A percentile compares a stretch with the other conserved stretches of the same genome.
Conservation (phyloP, 139 green algal genomes). For the Yamagishiella unicocca region DNA sequence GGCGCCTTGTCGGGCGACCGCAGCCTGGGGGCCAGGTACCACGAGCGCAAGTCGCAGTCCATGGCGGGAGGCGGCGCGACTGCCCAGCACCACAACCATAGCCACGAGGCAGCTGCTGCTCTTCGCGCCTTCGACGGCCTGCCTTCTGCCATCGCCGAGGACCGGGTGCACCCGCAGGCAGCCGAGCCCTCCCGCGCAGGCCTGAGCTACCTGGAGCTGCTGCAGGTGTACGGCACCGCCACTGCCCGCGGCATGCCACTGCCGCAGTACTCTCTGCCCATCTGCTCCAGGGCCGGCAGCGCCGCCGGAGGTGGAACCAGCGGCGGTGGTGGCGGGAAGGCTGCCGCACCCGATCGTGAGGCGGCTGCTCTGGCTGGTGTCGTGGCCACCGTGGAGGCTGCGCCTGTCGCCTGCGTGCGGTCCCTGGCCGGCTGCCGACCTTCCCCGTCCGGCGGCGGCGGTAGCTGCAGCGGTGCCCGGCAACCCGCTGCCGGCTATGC, state of each 20-base stretch:
- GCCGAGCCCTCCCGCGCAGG: background rate
- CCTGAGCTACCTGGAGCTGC: background rate
- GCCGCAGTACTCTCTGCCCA: constrained; percentile 9
- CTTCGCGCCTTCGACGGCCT: no score
- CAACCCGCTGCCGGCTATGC: background rate
- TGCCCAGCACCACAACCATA: no score
- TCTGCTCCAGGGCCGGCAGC: background rate
- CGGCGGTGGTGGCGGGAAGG: background rate
- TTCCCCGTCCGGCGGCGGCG: background rate
- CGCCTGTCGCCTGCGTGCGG: no score
- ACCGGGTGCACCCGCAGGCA: background rate
- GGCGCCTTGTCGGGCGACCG: no score
- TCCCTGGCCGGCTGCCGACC: background rate
- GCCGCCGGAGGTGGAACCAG: background rate
- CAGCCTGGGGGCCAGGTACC: no score
- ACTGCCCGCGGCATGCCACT: background rate
- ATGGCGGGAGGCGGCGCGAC: no score
- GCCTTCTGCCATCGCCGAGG: background rate
- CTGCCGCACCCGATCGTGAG: no score
- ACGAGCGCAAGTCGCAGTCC: no score
- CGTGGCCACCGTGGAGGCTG: no score
- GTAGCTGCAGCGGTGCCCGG: no score
- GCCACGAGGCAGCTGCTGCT: no score
- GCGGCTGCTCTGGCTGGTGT: no score
- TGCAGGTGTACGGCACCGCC: background rate